phyloP scores from a whole-genome alignment of 2,329 filamentous ascomycete species.

The Stachybotrys elegans region DNA sequence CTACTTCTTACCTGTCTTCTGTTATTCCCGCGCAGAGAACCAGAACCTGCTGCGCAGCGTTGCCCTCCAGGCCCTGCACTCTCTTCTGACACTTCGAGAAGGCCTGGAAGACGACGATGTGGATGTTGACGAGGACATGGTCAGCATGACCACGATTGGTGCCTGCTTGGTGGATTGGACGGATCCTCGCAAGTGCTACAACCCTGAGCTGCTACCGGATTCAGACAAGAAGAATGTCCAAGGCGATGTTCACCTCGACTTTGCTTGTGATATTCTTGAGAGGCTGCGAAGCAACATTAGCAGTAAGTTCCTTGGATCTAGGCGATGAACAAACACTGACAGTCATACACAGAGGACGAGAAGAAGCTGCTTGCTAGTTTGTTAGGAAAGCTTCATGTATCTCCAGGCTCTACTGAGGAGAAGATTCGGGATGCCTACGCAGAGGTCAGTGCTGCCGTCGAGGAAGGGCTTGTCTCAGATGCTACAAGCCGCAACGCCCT shows the following conservation, averaged over 20 bases:
- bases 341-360: slow-evolving; percentile 63
- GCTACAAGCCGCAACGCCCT: slow-evolving; percentile 58
- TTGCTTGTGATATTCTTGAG: slow-evolving; percentile 74
- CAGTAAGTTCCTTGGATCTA: slow-evolving; percentile 47
- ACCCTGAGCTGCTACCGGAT: slow-evolving; percentile 43
- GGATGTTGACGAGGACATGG: slow-evolving; percentile 72
- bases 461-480: slow-evolving; percentile 55
- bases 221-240: slow-evolving; percentile 60
- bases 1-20: slow-evolving; percentile 94
- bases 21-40: slow-evolving; percentile 77
- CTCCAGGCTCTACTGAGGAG: slow-evolving; percentile 56
- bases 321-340: slow-evolving; percentile 19
- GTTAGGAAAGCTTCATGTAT: slow-evolving; percentile 77
- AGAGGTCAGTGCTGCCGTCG: slow-evolving; percentile 56
- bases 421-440: slow-evolving; percentile 54
- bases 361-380: slow-evolving; percentile 75
- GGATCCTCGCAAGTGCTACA: slow-evolving; percentile 75
- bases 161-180: slow-evolving; percentile 92
- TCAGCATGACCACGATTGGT: slow-evolving; percentile 71
- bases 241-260: slow-evolving; percentile 73
- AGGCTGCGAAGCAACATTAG: slow-evolving; percentile 61
- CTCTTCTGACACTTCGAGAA: slow-evolving; percentile 68
- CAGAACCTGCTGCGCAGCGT: slow-evolving; percentile 75
- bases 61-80: slow-evolving; percentile 68
- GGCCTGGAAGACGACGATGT: slow-evolving; percentile 70